Evolutionary conservation across 2,329 filamentous ascomycete species (phyloP).

Genomic region (Pyricularia grisea): DNA sequence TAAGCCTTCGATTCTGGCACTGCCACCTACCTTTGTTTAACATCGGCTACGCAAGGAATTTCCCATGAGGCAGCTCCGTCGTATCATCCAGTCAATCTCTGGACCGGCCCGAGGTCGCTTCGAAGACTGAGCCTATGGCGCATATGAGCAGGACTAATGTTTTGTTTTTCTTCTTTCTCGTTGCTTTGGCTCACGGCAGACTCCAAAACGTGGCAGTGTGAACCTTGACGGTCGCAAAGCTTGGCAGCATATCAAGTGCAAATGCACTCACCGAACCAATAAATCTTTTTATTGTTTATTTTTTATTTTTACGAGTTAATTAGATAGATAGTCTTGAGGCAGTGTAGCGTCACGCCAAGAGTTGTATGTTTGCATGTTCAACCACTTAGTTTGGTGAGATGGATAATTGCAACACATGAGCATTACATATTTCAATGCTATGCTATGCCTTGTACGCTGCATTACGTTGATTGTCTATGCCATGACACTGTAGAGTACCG

Average conservation of each 20-base stretch:
- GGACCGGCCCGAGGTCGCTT: not conserved
- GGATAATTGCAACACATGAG: no score
- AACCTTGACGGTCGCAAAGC: not conserved
- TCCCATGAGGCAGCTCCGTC: not conserved
- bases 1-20: not conserved
- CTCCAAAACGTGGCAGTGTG: not conserved
- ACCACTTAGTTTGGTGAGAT: not conserved
- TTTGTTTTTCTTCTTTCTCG: not conserved
- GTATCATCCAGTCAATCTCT: not conserved
- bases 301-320: not conserved
- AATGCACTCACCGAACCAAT: not conserved
- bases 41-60: not conserved
- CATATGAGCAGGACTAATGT: not conserved
- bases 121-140: not conserved
- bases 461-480: not conserved
- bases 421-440: not conserved
- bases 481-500: not conserved
- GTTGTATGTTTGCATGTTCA: not conserved
- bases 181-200: not conserved
- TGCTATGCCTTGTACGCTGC: not conserved
- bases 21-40: not conserved
- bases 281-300: no score
- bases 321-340: not conserved
- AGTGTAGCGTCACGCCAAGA: not conserved
- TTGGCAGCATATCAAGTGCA: not conserved